Percentiles rank a stretch among this genome's conserved stretches.
Evolutionary conservation across 208 protist genomes (phyloP).

Genomic region (Angomonas deanei): DNA sequence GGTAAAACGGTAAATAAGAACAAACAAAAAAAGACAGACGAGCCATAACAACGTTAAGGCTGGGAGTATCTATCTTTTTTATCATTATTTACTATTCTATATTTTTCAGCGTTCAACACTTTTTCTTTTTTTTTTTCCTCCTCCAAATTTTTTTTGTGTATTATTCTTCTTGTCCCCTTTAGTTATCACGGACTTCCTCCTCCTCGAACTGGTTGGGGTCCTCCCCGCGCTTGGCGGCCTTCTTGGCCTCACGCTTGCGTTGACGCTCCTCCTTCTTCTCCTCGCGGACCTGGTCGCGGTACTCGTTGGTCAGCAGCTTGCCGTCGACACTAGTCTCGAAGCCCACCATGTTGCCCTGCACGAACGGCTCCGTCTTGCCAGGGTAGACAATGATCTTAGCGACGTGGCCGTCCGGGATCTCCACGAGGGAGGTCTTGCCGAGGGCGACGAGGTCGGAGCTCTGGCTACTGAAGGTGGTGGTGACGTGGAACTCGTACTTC

Average conservation of each 20-base stretch:
- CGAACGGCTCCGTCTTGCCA: constrained; percentile 27
- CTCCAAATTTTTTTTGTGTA: no score
- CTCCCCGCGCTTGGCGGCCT: constrained; percentile 5
- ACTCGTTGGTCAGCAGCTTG: constrained; percentile 27
- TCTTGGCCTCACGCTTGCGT: constrained; percentile 9
- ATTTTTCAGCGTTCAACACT: no score
- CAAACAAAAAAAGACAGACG: no score
- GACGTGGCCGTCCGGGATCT: constrained; percentile 15
- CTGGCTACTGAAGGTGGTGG: constrained; percentile 23
- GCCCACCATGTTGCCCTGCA: constrained; percentile 33
- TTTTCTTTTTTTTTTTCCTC: not conserved
- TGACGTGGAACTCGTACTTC: constrained; percentile 43
- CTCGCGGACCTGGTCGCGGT: constrained; percentile 15
- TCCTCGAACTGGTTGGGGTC: constrained; percentile 1
- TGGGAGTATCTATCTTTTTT: no score
- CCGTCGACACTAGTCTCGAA: constrained; percentile 25
- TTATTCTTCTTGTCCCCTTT: no score
- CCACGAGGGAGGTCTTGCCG: constrained; percentile 23
- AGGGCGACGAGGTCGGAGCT: constrained; percentile 23
- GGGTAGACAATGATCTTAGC: constrained; percentile 41
- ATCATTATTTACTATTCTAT: no score
- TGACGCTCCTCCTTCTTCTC: constrained; percentile 25
- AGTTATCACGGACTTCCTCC: no score
- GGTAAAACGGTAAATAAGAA: no score
- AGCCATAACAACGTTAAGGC: no score